Evolutionary conservation across 129 eudicot genomes (phyloP).

Genomic region (Chrysanthemum makinoi): DNA sequence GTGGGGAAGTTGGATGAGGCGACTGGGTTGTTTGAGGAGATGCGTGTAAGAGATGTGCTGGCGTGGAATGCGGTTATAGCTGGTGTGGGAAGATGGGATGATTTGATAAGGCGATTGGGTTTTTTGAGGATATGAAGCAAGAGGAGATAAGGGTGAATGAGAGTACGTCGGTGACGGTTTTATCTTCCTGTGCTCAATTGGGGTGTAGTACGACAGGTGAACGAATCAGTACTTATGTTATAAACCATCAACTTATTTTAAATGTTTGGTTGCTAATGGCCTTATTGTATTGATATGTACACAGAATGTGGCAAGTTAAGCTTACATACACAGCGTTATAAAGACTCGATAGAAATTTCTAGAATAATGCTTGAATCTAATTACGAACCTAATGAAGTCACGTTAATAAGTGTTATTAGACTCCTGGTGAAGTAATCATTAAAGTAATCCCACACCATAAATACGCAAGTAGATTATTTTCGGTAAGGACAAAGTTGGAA

Average conservation of each 20-base stretch:
- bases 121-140: constrained; percentile 18
- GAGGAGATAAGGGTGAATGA: background rate
- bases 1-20: too few relatives aligned
- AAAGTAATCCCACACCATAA: too few relatives aligned
- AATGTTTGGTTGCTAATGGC: constrained; percentile 50
- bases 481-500: too few relatives aligned
- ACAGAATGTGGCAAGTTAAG: constrained; percentile 55
- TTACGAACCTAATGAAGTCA: too few relatives aligned
- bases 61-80: too few relatives aligned
- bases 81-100: constrained; percentile 5
- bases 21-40: too few relatives aligned
- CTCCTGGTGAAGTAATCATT: too few relatives aligned
- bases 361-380: constrained; percentile 36
- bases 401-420: too few relatives aligned
- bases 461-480: too few relatives aligned
- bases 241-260: constrained; percentile 40
- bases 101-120: constrained; percentile 38
- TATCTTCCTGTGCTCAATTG: constrained; percentile 64
- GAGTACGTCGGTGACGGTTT: constrained; percentile 51
- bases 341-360: constrained; percentile 45
- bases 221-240: constrained; percentile 41
- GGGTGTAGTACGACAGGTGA: constrained; percentile 37
- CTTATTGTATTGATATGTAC: constrained; percentile 62
- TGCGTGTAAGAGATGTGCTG: too few relatives aligned
- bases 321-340: constrained; percentile 59